A percentile compares a stretch with the other conserved stretches of the same genome.
Conservation (phyloP, 305 asterid genomes). For the Coffea humblotiana region DNA sequence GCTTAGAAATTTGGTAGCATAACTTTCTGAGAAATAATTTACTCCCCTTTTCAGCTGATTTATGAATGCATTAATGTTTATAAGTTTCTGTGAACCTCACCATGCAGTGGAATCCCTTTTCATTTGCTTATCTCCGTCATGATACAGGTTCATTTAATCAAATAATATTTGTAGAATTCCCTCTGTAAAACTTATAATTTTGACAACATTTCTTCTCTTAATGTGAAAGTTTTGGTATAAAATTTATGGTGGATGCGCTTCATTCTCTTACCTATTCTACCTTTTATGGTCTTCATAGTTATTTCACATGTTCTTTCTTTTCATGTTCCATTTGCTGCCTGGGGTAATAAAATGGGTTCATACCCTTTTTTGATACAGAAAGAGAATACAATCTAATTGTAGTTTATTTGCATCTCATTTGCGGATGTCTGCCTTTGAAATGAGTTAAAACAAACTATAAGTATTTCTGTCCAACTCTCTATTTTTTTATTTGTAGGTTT, state of each 20-base stretch:
- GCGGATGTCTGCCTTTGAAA: background rate
- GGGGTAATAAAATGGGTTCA: background rate
- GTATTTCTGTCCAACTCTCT: background rate
- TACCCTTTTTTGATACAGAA: background rate
- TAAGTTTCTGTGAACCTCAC: background rate
- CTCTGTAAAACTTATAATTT: too few species aligned
- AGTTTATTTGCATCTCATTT: background rate
- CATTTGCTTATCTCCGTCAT: background rate
- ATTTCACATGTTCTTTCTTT: too few species aligned
- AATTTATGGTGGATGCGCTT: background rate
- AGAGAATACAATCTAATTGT: background rate
- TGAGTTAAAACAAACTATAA: background rate
- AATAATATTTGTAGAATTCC: too few species aligned
- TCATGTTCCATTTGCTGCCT: background rate
- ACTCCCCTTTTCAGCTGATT: background rate
- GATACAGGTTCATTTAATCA: background rate
- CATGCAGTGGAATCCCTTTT: background rate
- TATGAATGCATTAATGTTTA: too few species aligned
- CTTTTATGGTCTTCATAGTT: background rate
- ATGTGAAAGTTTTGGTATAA: background rate
- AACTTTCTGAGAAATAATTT: too few species aligned
- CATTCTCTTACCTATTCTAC: background rate
- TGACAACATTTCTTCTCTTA: background rate
- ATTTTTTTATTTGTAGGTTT: slow-evolving; percentile 50
- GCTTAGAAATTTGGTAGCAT: too few species aligned